Conservation (phyloP, 2,329 filamentous ascomycete species). For the Aspergillus calidoustus region DNA sequence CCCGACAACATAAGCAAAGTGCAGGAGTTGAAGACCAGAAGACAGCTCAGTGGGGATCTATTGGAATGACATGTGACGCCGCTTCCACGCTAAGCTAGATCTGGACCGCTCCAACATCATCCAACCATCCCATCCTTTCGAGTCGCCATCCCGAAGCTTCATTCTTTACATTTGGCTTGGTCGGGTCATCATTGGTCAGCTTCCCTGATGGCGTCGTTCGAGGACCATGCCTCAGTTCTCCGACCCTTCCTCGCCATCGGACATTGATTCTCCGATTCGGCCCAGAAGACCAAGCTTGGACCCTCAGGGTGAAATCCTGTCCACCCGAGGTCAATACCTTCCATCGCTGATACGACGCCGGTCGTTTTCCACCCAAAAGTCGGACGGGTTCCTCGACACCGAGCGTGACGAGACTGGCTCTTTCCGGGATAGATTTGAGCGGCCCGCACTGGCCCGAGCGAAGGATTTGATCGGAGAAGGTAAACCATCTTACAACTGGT, state of each 20-base stretch:
- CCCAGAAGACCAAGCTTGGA: constrained; percentile 40
- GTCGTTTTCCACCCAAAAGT: constrained; percentile 25
- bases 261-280: constrained; percentile 21
- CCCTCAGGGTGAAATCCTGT: constrained; percentile 39
- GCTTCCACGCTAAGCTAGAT: background rate
- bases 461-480: constrained; percentile 75
- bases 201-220: constrained; percentile 14
- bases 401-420: constrained; percentile 17
- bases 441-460: constrained; percentile 20
- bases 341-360: constrained; percentile 37
- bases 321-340: constrained; percentile 46
- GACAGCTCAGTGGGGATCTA: background rate
- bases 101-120: background rate
- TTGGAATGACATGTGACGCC: constrained; percentile 4
- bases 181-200: background rate
- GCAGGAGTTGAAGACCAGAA: background rate
- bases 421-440: constrained; percentile 37
- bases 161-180: background rate
- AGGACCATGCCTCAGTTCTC: constrained; percentile 15
- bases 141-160: background rate
- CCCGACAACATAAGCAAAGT: background rate
- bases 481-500: constrained; percentile 83
- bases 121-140: background rate
- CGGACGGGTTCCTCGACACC: constrained; percentile 24
- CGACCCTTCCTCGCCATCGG: constrained; percentile 14